Conservation (phyloP, 1,284 basidiomycete species). For the Puccinia novopanici region DNA sequence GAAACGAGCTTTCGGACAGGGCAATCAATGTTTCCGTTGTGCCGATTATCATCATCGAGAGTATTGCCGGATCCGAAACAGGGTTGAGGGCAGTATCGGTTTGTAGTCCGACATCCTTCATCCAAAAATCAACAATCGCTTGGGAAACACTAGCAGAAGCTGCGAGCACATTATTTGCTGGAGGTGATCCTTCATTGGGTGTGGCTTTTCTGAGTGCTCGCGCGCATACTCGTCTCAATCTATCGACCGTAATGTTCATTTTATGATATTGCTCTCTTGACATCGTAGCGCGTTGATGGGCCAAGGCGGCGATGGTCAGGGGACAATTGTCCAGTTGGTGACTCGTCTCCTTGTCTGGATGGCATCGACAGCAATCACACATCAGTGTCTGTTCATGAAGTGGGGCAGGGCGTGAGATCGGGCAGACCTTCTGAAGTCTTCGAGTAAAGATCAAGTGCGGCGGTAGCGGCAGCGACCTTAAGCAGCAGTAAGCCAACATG, state of each 20-base stretch:
- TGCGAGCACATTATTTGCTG: slow-evolving; percentile 1
- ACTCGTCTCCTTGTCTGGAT: slow-evolving; percentile 18
- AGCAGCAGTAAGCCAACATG: slow-evolving; percentile 29
- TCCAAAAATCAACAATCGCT: slow-evolving; percentile 36
- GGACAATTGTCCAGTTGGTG: slow-evolving; percentile 31
- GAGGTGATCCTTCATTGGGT: neutral
- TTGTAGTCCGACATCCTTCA: slow-evolving; percentile 24
- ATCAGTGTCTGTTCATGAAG: slow-evolving; percentile 1
- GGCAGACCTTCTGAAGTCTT: slow-evolving; percentile 40
- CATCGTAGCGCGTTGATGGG: slow-evolving; percentile 30
- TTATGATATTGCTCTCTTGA: slow-evolving; percentile 23
- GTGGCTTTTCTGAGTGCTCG: slow-evolving; percentile 29
- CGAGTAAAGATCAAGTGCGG: slow-evolving; percentile 28
- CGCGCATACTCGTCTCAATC: slow-evolving; percentile 30
- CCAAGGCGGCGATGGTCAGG: slow-evolving; percentile 23
- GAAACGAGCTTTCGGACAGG: slow-evolving; percentile 43
- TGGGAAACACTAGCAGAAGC: slow-evolving; percentile 31
- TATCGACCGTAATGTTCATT: slow-evolving; percentile 19
- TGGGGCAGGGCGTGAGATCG: neutral
- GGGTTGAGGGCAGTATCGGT: neutral
- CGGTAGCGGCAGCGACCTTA: slow-evolving; percentile 26
- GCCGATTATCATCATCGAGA: slow-evolving; percentile 39
- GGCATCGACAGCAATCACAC: neutral
- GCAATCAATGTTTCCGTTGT: slow-evolving; percentile 38
- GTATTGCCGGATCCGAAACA: neutral